phyloP scores from a whole-genome alignment of 2,329 filamentous ascomycete species.

The Hymenoscyphus albidus region DNA sequence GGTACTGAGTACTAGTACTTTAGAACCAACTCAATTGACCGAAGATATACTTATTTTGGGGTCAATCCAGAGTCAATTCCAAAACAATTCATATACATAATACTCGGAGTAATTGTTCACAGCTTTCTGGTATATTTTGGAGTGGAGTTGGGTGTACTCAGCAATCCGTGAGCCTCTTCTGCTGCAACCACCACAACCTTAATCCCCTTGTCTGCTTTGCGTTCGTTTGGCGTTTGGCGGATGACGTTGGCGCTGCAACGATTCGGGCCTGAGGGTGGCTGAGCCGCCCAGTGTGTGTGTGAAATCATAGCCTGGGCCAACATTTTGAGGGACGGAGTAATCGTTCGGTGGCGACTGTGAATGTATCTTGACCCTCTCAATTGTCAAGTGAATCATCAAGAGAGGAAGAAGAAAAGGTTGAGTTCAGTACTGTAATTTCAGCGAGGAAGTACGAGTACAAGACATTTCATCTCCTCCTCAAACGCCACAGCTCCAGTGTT shows the following conservation, averaged over 20 bases:
- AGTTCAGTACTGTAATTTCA: background rate
- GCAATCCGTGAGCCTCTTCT: no score
- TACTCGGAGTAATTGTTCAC: no score
- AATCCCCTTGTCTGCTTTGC: background rate
- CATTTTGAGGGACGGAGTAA: background rate
- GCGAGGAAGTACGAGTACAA: background rate
- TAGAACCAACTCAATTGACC: no score
- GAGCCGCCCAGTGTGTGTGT: background rate
- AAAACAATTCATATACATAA: no score
- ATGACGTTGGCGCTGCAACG: background rate
- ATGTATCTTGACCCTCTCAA: background rate
- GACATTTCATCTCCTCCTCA: background rate
- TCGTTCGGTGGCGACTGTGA: background rate
- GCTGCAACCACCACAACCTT: no score
- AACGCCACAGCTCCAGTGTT: background rate
- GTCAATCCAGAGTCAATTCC: no score
- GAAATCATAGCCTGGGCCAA: background rate
- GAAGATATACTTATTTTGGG: no score
- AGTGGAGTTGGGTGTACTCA: no score
- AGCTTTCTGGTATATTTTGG: no score
- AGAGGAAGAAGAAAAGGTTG: background rate
- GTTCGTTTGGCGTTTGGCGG: no score
- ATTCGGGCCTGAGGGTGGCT: background rate
- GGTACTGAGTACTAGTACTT: no score
- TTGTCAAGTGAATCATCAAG: background rate